Evolutionary conservation across 2,329 filamentous ascomycete genomes (phyloP), one percentile per base, ranked within the genome.

Genomic region (Capronia americana): DNA sequence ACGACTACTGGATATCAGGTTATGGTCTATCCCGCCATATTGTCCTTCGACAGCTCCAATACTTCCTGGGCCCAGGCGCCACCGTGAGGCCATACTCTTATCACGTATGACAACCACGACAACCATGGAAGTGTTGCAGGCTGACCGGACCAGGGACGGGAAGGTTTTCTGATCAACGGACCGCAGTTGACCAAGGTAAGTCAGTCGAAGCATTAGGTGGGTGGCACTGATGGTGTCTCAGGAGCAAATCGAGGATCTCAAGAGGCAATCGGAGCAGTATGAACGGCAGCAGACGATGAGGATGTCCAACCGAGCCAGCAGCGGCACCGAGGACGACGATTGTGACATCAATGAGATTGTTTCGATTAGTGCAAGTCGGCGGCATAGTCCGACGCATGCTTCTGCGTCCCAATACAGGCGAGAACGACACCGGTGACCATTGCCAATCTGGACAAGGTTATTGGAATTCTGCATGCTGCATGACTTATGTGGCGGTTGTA

Each of bases 181-280:
- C 74, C 78, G 58, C 79, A 78, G 65, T 74, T 83, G 63, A 83
- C 81, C 67, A 77, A 80, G 75, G 81, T 83, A 72, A 63, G 73
- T 48, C 54, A 60, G 58, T 12, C 57, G 28, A 26, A 24, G 32
- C 26, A 23, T 48, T 26, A 41, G 28, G 41, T 58, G 41, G 54
- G 41, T 30, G 32, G 50, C 50, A 14, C 62, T 32, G 54, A 56
- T 28, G 50, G 55, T 60, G 24, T 59, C 62, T 12, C 67, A 83
- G 81, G 77, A 80, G 73, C 81, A 83, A 80, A 83, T 83, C 67
- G 79, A 82, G 65, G 81, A 83, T 67, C 75, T 83, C n/a, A 77
- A 77, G 58, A 73, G 74, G 30, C 79, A 83, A 75, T 83, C 81
- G 11, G 74, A 78, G 59, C 79, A 82, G 69, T 83, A 83, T 70